Evolutionary conservation across 2,329 filamentous ascomycete genomes (phyloP), one percentile per base, ranked within the genome.

Genomic region (Mycocentrospora acerina): DNA sequence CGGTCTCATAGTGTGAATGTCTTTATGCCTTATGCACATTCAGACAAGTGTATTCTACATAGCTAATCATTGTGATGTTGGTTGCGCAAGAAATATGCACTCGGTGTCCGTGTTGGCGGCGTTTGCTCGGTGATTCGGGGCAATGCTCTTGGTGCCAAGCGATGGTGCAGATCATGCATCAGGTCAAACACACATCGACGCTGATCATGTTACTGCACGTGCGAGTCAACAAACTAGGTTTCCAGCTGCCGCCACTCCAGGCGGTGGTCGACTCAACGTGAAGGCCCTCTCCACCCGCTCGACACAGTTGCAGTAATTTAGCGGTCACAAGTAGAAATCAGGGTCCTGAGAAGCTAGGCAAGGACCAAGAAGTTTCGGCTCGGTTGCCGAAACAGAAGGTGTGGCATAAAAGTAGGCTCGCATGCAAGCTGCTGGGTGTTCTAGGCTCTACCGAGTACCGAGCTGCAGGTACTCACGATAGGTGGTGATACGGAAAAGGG

Each of bases 41-140:
- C 43, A 40, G 42, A 41, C 38, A 38, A 32, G 27, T 62, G 57
- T 62, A 64, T 42, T 58, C 39, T 59, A 59, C 38, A 22, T 22
- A 22, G 19, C 33, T 59, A 53, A 60, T 57, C 29, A 43, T 29
- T 29, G 31, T 6, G 19, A 30, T 26, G 40, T 35, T 35, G 13
- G 14, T 29, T 35, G 32, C 16, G 26, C 32, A 27, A 27, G 19
- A 22, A 22, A 22, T 17, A 28, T 12, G 32, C 8, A 17, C n/a
- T 25, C 32, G 17, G 17, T 24, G n/a, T 22, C 19, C 32, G 12
- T 35, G 26, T 37, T 29, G 10, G 24, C 27, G 24, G 30, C 35
- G 17, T 30, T 39, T 25, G 30, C 36, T 42, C 36, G 31, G 32
- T 26, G 22, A 16, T 24, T 41, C 31, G 39, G 35, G 37, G 24